Evolutionary conservation across 1,284 basidiomycete species (phyloP).

Genomic region (Irpex lacteus): DNA sequence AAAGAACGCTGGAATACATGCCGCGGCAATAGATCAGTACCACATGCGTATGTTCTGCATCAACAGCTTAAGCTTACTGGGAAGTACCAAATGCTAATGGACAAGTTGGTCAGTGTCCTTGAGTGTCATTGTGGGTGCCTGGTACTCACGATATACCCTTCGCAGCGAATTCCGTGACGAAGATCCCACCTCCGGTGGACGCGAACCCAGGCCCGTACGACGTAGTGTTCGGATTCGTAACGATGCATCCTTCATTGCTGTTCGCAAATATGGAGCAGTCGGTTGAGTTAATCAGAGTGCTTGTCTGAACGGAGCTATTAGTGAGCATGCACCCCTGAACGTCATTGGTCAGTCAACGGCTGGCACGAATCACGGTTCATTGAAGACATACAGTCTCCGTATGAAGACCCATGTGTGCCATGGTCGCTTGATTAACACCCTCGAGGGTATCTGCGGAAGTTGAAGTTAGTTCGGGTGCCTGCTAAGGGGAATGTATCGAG

Average conservation of each 20-base stretch:
- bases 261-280: slow-evolving; percentile 58
- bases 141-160: slow-evolving; percentile 57
- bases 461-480: slow-evolving; percentile 30
- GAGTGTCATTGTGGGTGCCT: not conserved
- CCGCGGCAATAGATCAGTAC: not conserved
- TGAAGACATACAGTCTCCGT: slow-evolving; percentile 41
- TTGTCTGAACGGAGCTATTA: slow-evolving; percentile 41
- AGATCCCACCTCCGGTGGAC: slow-evolving; percentile 64
- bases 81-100: slow-evolving; percentile 74
- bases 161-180: slow-evolving; percentile 66
- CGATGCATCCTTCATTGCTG: slow-evolving; percentile 61
- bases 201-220: slow-evolving; percentile 68
- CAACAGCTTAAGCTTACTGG: slow-evolving; percentile 34
- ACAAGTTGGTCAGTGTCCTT: slow-evolving; percentile 3
- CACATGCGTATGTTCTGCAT: not conserved
- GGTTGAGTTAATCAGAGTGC: slow-evolving; percentile 53
- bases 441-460: slow-evolving; percentile 69
- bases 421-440: slow-evolving; percentile 60
- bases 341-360: not conserved
- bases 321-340: slow-evolving; percentile 51
- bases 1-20: slow-evolving; percentile 39
- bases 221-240: slow-evolving; percentile 46
- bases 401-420: slow-evolving; percentile 71
- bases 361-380: not conserved
- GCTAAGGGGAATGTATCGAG: not conserved